Evolutionary conservation across 768 basidiomycete genomes (phyloP).

Genomic region (Lactarius sanguifluus): DNA sequence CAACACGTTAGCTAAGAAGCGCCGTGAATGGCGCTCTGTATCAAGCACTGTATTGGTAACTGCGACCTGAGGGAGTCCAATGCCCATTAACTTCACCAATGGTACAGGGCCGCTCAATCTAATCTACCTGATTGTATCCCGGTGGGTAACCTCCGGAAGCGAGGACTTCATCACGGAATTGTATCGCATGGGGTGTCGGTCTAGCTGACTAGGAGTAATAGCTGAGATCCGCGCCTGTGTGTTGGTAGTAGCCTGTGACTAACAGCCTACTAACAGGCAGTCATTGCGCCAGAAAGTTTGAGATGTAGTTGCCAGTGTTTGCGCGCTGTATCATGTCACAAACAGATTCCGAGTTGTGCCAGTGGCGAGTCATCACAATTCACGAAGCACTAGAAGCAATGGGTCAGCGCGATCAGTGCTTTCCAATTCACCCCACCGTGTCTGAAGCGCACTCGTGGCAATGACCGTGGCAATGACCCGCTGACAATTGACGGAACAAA

Average conservation of each 20-base stretch:
- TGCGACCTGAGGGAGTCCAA: neutral
- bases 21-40: neutral
- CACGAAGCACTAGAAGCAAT: neutral
- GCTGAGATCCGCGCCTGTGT: neutral
- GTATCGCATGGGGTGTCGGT: neutral
- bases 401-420: neutral
- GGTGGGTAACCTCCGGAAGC: neutral
- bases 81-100: neutral
- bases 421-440: neutral
- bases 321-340: neutral
- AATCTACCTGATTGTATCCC: neutral
- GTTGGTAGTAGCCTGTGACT: no score
- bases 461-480: no score
- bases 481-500: neutral
- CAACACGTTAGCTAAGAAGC: neutral
- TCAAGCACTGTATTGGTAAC: neutral
- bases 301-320: neutral
- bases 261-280: no score
- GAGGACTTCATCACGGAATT: neutral
- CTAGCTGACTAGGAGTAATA: neutral
- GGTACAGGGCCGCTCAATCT: neutral
- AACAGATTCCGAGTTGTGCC: neutral
- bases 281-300: neutral
- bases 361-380: neutral
- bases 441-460: neutral